Conservation (phyloP, 2,329 filamentous ascomycete genomes). For the Exophiala alcalophila region DNA sequence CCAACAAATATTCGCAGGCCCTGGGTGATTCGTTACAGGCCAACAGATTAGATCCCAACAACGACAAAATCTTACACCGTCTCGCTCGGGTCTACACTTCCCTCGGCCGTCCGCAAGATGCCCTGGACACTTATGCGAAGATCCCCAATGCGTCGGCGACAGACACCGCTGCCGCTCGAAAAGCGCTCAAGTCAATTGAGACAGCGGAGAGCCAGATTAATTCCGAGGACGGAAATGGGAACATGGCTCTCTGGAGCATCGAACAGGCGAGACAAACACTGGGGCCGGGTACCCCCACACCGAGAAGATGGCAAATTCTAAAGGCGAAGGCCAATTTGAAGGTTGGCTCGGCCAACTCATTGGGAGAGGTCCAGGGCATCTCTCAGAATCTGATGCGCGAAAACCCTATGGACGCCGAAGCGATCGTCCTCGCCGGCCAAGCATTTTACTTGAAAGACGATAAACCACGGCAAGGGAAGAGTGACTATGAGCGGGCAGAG, state of each 20-base stretch:
- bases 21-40: slow-evolving; percentile 83
- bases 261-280: slow-evolving; percentile 84
- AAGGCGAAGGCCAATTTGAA: slow-evolving; percentile 87
- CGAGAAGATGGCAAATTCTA: slow-evolving; percentile 91
- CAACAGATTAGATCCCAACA: slow-evolving; percentile 77
- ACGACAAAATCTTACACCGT: slow-evolving; percentile 82
- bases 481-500: slow-evolving; percentile 69
- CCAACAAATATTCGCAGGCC: slow-evolving; percentile 72
- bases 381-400: slow-evolving; percentile 80
- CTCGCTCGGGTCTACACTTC: slow-evolving; percentile 86
- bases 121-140: slow-evolving; percentile 73
- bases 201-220: slow-evolving; percentile 75
- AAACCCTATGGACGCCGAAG: slow-evolving; percentile 91
- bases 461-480: slow-evolving; percentile 50
- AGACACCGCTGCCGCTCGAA: slow-evolving; percentile 76
- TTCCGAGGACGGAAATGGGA: slow-evolving; percentile 69
- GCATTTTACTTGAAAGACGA: slow-evolving; percentile 89
- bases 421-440: slow-evolving; percentile 81
- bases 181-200: slow-evolving; percentile 66
- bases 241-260: slow-evolving; percentile 87
- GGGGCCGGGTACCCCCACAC: slow-evolving; percentile 70
- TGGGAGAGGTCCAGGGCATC: slow-evolving; percentile 89
- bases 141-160: slow-evolving; percentile 75
- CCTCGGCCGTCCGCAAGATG: slow-evolving; percentile 81
- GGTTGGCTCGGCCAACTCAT: slow-evolving; percentile 83